These are phyloP conservation scores for Parafenestella ontariensis DNA, from an alignment of 2,329 filamentous ascomycete species.

Conservation along the genomic window DNA sequence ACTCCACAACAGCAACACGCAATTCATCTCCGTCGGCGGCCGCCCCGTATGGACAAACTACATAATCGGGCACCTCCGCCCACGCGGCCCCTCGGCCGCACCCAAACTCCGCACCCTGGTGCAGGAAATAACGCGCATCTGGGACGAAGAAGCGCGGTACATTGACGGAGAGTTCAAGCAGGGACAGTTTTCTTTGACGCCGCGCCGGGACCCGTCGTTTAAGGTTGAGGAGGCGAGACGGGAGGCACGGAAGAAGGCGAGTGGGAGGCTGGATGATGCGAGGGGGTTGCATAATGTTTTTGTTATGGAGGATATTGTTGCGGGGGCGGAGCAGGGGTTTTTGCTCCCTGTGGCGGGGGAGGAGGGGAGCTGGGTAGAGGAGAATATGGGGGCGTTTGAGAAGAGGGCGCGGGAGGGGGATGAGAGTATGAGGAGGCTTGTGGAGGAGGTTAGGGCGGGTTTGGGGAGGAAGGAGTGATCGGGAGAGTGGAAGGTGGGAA, in stretches of 20 bases:
- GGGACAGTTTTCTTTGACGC: no score
- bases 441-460: constrained; percentile 15
- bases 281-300: constrained; percentile 34
- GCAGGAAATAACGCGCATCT: constrained; percentile 28
- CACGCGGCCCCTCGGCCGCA: constrained; percentile 14
- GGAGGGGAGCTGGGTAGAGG: constrained; percentile 32
- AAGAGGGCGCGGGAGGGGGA: constrained; percentile 27
- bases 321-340: constrained; percentile 37
- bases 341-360: constrained; percentile 27
- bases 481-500: not conserved
- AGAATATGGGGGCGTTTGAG: constrained; percentile 31
- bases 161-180: no score
- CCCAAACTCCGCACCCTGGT: no score
- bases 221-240: not conserved
- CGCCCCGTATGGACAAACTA: constrained; percentile 22
- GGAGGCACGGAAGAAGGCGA: not conserved
- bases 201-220: no score
- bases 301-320: constrained; percentile 34
- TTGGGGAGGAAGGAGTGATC: not conserved
- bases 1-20: not conserved
- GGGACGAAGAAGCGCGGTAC: constrained; percentile 27
- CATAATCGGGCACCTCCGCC: constrained; percentile 31
- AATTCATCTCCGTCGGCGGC: constrained; percentile 1
- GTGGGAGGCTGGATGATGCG: constrained; percentile 21
- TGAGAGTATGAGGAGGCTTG: constrained; percentile 26